Conservation (phyloP, 176 grass and related monocot genomes). For the Musa acuminata region DNA sequence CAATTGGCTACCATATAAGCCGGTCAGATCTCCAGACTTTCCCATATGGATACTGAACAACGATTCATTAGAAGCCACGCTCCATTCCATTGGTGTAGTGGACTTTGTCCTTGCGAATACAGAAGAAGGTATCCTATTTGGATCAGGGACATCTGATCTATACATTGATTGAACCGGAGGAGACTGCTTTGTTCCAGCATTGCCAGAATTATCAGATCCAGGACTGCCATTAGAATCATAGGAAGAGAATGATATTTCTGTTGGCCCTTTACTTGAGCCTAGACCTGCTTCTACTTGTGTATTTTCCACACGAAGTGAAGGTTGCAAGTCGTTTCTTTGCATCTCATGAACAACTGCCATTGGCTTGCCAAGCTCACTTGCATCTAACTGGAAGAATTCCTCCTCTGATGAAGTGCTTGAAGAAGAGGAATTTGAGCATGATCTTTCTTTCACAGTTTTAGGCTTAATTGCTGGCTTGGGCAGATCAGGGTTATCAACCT, state of each 20-base stretch:
- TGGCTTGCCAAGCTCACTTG: conserved; percentile 10
- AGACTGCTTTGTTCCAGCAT: conserved; percentile 4
- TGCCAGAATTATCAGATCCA: neutral
- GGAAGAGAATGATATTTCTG: neutral
- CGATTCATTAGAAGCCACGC: conserved; percentile 58
- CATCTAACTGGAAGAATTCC: conserved; percentile 25
- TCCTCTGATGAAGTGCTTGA: neutral
- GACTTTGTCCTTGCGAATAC: conserved; percentile 41
- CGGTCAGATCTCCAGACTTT: conserved; percentile 24
- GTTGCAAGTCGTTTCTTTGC: too few species aligned
- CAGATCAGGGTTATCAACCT: neutral
- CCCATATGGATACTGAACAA: conserved; percentile 63
- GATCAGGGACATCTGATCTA: conserved; percentile 25
- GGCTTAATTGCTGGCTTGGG: conserved; percentile 4
- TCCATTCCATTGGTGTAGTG: conserved; percentile 47
- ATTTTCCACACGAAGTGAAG: too few species aligned
- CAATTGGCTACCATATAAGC: conserved; percentile 26
- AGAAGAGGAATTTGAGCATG: conserved; percentile 19
- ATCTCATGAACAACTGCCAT: neutral
- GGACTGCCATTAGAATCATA: neutral
- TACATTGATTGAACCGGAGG: conserved; percentile 27
- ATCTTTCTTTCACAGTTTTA: conserved; percentile 4
- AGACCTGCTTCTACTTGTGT: neutral
- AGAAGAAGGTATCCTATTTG: conserved; percentile 52
- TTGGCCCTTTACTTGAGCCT: neutral